phyloP scores from a whole-genome alignment of 176 grass and related monocot species.

The Juncus effusus region DNA sequence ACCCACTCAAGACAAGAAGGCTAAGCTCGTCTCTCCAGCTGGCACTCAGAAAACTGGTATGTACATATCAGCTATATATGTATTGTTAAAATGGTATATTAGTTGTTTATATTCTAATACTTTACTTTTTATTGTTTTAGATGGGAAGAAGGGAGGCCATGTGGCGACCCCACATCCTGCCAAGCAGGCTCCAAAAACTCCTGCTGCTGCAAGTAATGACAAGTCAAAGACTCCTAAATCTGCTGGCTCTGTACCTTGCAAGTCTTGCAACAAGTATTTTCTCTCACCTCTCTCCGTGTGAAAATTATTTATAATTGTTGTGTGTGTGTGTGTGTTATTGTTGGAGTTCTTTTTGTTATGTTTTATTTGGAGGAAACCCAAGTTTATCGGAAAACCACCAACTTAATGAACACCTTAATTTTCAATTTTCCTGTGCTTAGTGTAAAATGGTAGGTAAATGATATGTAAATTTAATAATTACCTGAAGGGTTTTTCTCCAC shows the following conservation, averaged over 20 bases:
- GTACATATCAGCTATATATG: too few species aligned
- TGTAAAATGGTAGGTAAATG: too few species aligned
- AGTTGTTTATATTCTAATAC: too few species aligned
- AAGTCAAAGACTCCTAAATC: constrained; percentile 64
- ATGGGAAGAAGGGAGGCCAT: constrained; percentile 58
- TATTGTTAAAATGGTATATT: too few species aligned
- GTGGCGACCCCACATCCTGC: constrained; percentile 77
- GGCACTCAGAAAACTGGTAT: constrained; percentile 59
- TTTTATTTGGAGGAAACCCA: too few species aligned
- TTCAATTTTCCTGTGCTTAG: too few species aligned
- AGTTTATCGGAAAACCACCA: too few species aligned
- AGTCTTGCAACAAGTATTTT: constrained; percentile 74
- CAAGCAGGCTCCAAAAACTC: constrained; percentile 56
- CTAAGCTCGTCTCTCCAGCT: constrained; percentile 48
- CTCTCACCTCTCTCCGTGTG: background rate
- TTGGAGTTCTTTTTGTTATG: background rate
- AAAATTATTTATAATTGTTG: too few species aligned
- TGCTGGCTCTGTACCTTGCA: constrained; percentile 46
- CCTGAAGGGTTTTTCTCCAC: too few species aligned
- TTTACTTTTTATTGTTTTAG: constrained; percentile 26
- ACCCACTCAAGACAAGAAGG: constrained; percentile 75
- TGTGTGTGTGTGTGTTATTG: too few species aligned
- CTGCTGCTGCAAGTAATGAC: constrained; percentile 34
- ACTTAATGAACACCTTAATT: too few species aligned
- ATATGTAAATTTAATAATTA: too few species aligned